Conservation (phyloP, 164 flowering plant species). For the Magnolia changhungtana region DNA sequence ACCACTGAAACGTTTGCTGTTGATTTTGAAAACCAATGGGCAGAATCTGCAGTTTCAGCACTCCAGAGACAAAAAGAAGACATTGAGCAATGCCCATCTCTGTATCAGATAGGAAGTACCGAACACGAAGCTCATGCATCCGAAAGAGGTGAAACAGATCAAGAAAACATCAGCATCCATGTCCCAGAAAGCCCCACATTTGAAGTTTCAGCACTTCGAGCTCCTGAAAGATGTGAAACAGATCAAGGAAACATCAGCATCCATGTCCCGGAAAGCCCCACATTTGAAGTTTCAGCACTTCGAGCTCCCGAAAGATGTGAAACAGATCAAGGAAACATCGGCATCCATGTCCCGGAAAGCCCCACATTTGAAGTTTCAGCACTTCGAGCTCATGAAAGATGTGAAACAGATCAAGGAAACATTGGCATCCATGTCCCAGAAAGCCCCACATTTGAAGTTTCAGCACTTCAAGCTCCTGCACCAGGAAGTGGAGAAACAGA, state of each 20-base stretch:
- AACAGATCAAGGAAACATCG: constrained; percentile 16
- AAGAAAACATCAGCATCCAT: constrained; percentile 17
- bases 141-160: constrained; percentile 8
- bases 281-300: too few species aligned
- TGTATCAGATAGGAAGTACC: background rate
- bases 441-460: background rate
- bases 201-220: background rate
- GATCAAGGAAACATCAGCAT: constrained; percentile 16
- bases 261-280: background rate
- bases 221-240: constrained; percentile 5
- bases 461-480: too few species aligned
- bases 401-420: constrained; percentile 15
- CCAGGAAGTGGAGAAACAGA: background rate
- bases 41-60: constrained; percentile 9
- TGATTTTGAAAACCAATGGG: constrained; percentile 1
- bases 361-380: too few species aligned
- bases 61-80: background rate
- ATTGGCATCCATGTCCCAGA: constrained; percentile 4
- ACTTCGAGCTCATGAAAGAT: constrained; percentile 1
- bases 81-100: background rate
- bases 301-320: constrained; percentile 7
- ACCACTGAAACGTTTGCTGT: background rate
- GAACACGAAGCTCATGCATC: constrained; percentile 5
- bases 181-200: too few species aligned
- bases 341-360: constrained; percentile 1